Base-by-base conservation (phyloP, 2,329 filamentous ascomycete species). In the Alternaria sp. region DNA sequence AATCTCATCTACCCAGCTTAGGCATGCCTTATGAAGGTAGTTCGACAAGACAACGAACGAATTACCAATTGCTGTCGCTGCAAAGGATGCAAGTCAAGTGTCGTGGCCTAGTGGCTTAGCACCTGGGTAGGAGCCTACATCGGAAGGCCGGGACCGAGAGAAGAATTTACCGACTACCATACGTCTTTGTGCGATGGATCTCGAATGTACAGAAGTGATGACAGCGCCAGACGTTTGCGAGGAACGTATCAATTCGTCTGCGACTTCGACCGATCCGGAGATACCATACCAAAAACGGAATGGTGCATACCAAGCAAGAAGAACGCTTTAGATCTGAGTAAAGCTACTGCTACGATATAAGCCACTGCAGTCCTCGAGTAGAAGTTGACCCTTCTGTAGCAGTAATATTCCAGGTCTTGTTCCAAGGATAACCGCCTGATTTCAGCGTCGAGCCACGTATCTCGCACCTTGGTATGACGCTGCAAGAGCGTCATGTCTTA, bases 211-310 rank as follows among this genome's bases (percentile, higher is more conserved):
- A 18, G 8, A n/a, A 38, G 0, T 18, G n/a, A 38, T 38, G 5
- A 38, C 0, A 38, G 36, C 36, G 7, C 3, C 2, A 38, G 16
- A 16, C 2, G 7, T n/a, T n/a, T n/a, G n/a, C n/a, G 36, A 38
- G 16, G 0, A 38, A 38, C 0, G 6, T n/a, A 38, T 1, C 36
- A 9, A 1, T 18, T n/a, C 3, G 16, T 18, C 16, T 38, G 0
- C 36, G 3, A 38, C 16, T 18, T 38, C 36, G n/a, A 38, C n/a
- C 6, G 0, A 0, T 0, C 16, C 16, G 16, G 16, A 8, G 14
- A 4, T n/a, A 7, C 36, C 11, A 38, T 38, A 18, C 36, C 36
- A 18, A 38, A 38, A 38, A n/a, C 36, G 36, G 6, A 38, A 38
- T 38, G n/a, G 36, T 1, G 6, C 8, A 0, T 2, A 38, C 16